Conservation (phyloP, 352 stramenopile species). For the Pythium sp. region DNA sequence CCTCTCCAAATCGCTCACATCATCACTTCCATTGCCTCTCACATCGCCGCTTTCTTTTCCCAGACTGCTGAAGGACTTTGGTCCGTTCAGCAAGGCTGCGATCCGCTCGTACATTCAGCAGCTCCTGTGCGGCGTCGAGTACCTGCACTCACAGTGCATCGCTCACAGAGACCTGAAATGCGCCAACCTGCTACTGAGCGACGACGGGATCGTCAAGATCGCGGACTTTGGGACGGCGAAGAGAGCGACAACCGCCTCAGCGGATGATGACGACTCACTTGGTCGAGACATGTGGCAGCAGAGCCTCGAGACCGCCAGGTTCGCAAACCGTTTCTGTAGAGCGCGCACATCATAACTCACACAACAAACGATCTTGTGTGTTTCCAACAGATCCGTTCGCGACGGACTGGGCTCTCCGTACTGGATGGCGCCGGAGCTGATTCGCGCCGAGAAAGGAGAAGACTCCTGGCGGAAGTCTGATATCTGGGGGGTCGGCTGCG, state of each 20-base stretch:
- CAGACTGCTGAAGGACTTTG: constrained; percentile 83
- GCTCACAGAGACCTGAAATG: constrained; percentile 88
- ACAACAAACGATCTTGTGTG: background rate
- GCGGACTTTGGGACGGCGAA: constrained; percentile 86
- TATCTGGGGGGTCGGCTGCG: constrained; percentile 90
- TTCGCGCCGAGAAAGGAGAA: constrained; percentile 68
- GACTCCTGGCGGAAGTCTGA: constrained; percentile 88
- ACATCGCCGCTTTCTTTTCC: background rate
- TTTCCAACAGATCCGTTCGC: constrained; percentile 44
- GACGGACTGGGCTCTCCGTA: constrained; percentile 89
- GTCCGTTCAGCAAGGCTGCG: constrained; percentile 59
- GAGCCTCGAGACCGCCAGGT: constrained; percentile 17
- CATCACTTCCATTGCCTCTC: background rate
- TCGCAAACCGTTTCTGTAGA: background rate
- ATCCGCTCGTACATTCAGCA: constrained; percentile 55
- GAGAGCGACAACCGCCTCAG: constrained; percentile 9
- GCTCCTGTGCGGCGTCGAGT: constrained; percentile 58
- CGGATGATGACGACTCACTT: constrained; percentile 8
- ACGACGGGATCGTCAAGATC: constrained; percentile 73
- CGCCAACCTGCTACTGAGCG: constrained; percentile 76
- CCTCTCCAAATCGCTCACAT: background rate
- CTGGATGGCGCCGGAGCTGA: constrained; percentile 96
- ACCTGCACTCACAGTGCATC: constrained; percentile 70
- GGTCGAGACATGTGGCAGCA: background rate
- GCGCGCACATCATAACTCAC: background rate